phyloP scores from a whole-genome alignment of 2,329 filamentous ascomycete species.

The Cladosporium phlei region DNA sequence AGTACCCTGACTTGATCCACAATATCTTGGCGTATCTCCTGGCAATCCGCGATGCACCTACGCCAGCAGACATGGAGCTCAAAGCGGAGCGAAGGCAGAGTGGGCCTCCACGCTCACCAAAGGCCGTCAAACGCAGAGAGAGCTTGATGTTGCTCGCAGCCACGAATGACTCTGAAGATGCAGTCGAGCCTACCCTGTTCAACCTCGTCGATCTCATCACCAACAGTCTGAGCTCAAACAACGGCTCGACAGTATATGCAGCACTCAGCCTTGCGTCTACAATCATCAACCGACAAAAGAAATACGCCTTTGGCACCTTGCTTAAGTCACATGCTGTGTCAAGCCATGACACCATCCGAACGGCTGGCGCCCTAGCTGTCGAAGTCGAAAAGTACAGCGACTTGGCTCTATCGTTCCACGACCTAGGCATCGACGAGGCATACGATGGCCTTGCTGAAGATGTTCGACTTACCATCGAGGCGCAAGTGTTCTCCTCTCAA shows the following conservation, averaged over 20 bases:
- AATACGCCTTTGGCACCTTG: conserved; percentile 74
- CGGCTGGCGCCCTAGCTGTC: conserved; percentile 67
- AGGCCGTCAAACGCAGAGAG: conserved; percentile 73
- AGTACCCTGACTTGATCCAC: conserved; percentile 90
- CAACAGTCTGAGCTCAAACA: conserved; percentile 76
- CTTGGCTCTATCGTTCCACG: conserved; percentile 64
- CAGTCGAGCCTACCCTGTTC: conserved; percentile 79
- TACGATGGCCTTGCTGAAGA: conserved; percentile 71
- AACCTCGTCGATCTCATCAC: conserved; percentile 88
- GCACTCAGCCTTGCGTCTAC: conserved; percentile 83
- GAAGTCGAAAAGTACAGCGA: conserved; percentile 69
- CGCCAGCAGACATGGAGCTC: conserved; percentile 13
- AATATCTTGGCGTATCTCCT: conserved; percentile 90
- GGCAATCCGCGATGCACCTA: conserved; percentile 61
- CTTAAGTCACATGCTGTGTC: conserved; percentile 61
- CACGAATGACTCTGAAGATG: conserved; percentile 68
- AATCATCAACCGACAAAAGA: conserved; percentile 80
- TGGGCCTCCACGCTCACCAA: conserved; percentile 40
- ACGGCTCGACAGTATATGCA: conserved; percentile 82
- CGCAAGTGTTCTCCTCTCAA: conserved; percentile 19
- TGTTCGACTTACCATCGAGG: conserved; percentile 39
- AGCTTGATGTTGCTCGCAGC: conserved; percentile 82
- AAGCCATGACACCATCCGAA: conserved; percentile 55
- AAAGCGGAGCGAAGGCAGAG: conserved; percentile 6
- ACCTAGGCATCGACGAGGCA: conserved; percentile 65